Evolutionary conservation across 148 eudicot genomes (phyloP).

Genomic region (Arbutus unedo): DNA sequence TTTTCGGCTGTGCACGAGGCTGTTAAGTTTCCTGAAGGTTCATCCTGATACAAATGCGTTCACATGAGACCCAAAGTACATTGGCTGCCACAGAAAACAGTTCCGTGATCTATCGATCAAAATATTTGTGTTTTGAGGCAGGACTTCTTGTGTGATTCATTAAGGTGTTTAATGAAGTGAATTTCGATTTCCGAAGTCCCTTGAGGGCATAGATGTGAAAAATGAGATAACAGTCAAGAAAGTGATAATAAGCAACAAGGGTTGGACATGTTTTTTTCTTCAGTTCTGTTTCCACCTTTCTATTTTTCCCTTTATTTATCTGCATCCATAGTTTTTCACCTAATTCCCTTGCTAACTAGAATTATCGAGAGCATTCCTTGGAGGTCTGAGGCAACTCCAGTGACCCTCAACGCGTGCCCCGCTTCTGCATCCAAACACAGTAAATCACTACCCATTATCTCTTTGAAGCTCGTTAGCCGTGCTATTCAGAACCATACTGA

Average conservation of each 20-base stretch:
- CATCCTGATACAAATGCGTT: conserved; percentile 26
- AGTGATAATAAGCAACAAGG: not conserved
- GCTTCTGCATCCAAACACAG: not conserved
- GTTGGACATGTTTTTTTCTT: not conserved
- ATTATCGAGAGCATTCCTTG: not conserved
- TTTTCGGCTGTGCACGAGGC: conserved; percentile 92
- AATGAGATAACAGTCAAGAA: not conserved
- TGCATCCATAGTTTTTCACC: not conserved
- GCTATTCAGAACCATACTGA: no score
- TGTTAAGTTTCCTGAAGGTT: conserved; percentile 39
- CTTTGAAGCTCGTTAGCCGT: not conserved
- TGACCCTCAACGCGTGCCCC: not conserved
- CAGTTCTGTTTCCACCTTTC: not conserved
- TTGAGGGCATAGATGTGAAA: not conserved
- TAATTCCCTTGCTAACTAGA: not conserved
- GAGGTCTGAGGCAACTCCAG: not conserved
- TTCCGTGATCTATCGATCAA: not conserved
- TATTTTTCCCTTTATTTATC: not conserved
- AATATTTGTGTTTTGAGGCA: not conserved
- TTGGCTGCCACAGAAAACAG: not conserved
- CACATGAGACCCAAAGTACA: not conserved
- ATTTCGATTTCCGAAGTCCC: not conserved
- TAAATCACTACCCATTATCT: not conserved
- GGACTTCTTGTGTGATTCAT: not conserved
- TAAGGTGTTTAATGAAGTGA: not conserved